phyloP scores from a whole-genome alignment of 257 asterid genomes.

The Buddleja alternifolia region DNA sequence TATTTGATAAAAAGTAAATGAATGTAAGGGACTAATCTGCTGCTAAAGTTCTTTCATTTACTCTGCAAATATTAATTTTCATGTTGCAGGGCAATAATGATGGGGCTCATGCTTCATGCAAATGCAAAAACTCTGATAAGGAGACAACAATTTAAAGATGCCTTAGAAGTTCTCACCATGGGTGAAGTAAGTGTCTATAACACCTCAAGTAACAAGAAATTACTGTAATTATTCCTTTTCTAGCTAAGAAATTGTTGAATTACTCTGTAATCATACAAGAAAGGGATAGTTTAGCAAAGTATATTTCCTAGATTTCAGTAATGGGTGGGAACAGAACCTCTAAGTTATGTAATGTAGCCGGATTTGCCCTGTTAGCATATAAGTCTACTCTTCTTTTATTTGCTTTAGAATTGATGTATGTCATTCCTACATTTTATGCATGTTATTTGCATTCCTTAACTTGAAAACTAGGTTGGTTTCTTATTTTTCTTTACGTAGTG shows the following conservation, averaged over 20 bases:
- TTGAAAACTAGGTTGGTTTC: not conserved
- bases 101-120: constrained; percentile 97
- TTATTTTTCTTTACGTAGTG: not conserved
- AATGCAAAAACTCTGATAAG: constrained; percentile 77
- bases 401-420: not conserved
- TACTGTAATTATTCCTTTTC: not conserved
- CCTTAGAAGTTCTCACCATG: constrained; percentile 89
- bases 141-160: constrained; percentile 68
- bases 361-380: not conserved
- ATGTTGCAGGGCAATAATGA: constrained; percentile 80
- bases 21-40: constrained; percentile 12
- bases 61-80: not conserved
- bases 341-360: not conserved
- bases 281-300: not conserved
- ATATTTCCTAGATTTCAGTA: not conserved
- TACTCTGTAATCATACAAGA: not conserved
- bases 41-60: constrained; percentile 9
- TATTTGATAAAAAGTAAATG: constrained; percentile 12
- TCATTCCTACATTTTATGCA: not conserved
- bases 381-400: not conserved
- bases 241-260: not conserved
- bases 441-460: not conserved
- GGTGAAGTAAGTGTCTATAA: constrained; percentile 66
- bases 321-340: not conserved
- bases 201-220: constrained; percentile 1